Conservation (phyloP, 495 filamentous ascomycete genomes). For the Penicillium roqueforti region DNA sequence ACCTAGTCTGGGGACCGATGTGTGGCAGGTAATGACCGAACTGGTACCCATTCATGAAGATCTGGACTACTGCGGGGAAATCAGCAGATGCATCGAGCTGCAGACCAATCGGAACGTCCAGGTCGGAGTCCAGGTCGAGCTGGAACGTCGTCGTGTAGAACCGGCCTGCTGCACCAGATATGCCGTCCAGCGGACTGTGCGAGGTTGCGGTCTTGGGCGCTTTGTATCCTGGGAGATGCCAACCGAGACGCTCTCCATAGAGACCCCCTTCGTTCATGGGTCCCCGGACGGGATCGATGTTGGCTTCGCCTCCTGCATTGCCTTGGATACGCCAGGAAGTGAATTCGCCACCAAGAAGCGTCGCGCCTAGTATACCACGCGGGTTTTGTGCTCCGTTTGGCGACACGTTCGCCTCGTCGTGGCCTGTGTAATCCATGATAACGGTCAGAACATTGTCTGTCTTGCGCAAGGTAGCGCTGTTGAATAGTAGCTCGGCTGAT, state of each 20-base stretch:
- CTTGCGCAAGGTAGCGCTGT: slow-evolving; percentile 43
- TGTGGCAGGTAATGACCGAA: slow-evolving; percentile 49
- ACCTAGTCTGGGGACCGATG: slow-evolving; percentile 46
- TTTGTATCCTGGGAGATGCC: slow-evolving; percentile 55
- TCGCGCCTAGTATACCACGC: slow-evolving; percentile 62
- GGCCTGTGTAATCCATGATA: slow-evolving; percentile 64
- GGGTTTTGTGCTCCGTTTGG: slow-evolving; percentile 59
- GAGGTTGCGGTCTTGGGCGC: slow-evolving; percentile 38
- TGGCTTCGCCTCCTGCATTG: slow-evolving; percentile 66
- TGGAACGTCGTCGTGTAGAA: slow-evolving; percentile 58
- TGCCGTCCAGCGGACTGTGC: slow-evolving; percentile 45
- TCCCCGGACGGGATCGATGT: slow-evolving; percentile 58
- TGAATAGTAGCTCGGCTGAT: slow-evolving; percentile 18
- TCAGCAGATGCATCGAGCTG: slow-evolving; percentile 26
- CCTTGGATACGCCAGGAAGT: slow-evolving; percentile 71
- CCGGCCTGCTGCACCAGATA: slow-evolving; percentile 45
- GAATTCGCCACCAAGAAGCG: slow-evolving; percentile 39
- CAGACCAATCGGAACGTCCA: slow-evolving; percentile 41
- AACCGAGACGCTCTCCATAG: slow-evolving; percentile 62
- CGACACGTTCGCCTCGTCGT: slow-evolving; percentile 59
- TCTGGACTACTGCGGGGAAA: slow-evolving; percentile 29
- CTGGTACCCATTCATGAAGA: slow-evolving; percentile 45
- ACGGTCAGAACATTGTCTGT: slow-evolving; percentile 58
- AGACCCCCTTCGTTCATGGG: slow-evolving; percentile 72
- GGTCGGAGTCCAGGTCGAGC: slow-evolving; percentile 43